Percentiles rank a stretch among this genome's conserved stretches.
phyloP scores from a whole-genome alignment of 2,329 filamentous ascomycete species.

The Chlorencoelia australis region DNA sequence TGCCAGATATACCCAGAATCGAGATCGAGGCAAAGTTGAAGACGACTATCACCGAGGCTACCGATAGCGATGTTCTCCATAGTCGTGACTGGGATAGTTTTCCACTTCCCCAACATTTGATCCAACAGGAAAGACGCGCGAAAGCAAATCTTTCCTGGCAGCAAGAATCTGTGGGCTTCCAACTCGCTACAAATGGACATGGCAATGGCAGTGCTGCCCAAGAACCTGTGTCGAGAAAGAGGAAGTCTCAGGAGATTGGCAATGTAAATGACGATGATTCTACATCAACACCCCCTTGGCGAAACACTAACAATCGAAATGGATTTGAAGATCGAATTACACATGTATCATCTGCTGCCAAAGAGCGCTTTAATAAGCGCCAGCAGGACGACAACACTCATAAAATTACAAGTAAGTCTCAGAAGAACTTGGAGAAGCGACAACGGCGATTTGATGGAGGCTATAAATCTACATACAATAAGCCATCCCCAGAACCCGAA shows the following conservation, averaged over 20 bases:
- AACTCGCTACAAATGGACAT: conserved; percentile 15
- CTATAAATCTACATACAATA: conserved; percentile 42
- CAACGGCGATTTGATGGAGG: conserved; percentile 74
- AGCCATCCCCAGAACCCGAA: conserved; percentile 44
- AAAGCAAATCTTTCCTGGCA: conserved; percentile 18
- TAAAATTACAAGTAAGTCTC: conserved; percentile 73
- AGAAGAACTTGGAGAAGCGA: conserved; percentile 77
- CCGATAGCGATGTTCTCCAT: conserved; percentile 61
- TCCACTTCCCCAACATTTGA: conserved; percentile 76
- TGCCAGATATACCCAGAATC: conserved; percentile 47
- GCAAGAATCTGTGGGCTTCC: conserved; percentile 20
- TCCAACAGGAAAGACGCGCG: conserved; percentile 50
- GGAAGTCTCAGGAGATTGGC: conserved; percentile 64
- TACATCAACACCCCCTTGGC: conserved; percentile 57
- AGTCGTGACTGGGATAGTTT: conserved; percentile 73
- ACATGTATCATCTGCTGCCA: conserved; percentile 12
- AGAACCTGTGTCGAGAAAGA: conserved; percentile 50
- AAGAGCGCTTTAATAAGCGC: conserved; percentile 34
- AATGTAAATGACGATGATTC: conserved; percentile 41
- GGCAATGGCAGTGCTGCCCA: conserved; percentile 5
- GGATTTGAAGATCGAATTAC: conserved; percentile 68
- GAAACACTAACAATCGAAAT: conserved; percentile 50
- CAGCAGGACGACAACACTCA: conserved; percentile 34
- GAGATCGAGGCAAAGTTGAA: conserved; percentile 84
- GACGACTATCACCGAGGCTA: conserved; percentile 72